Evolutionary conservation across 371 early-diverging fungal genomes (phyloP).

Genomic region (Nematocida homosporus): DNA sequence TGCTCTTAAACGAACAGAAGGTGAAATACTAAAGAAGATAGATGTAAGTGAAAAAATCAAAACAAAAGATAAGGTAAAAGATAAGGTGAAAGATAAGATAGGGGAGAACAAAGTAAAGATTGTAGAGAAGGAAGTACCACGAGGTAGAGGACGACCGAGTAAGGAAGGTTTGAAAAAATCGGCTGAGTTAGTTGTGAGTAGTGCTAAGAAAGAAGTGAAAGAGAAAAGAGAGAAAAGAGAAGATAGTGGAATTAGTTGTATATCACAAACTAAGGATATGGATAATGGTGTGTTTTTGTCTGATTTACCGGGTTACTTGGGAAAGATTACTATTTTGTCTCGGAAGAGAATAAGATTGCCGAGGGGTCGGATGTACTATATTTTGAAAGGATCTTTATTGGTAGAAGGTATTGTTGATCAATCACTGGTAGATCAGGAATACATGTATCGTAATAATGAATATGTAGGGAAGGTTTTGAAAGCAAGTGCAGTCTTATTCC

Average conservation of each 20-base stretch:
- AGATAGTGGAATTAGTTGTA: background rate
- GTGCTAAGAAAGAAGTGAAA: too few species aligned
- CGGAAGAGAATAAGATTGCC: background rate
- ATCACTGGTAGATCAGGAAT: background rate
- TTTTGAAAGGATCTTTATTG: slow-evolving; percentile 27
- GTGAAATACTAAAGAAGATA: background rate
- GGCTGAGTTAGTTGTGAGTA: too few species aligned
- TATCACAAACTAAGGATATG: background rate
- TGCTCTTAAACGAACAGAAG: background rate
- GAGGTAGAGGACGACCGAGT: background rate
- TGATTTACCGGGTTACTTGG: background rate
- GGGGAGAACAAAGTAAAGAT: background rate
- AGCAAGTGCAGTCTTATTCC: slow-evolving; percentile 19
- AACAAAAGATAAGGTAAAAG: background rate
- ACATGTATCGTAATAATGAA: background rate
- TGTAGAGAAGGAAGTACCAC: background rate
- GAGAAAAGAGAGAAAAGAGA: too few species aligned
- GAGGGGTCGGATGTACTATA: slow-evolving; percentile 16
- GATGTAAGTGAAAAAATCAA: background rate
- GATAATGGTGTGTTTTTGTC: background rate
- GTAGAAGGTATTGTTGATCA: background rate
- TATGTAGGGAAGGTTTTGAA: slow-evolving; percentile 31
- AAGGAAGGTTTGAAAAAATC: background rate
- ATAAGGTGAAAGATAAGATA: background rate
- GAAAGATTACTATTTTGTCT: slow-evolving; percentile 2